Evolutionary conservation across 2,329 filamentous ascomycete species (phyloP).

Genomic region (Penicillium verrucosum): DNA sequence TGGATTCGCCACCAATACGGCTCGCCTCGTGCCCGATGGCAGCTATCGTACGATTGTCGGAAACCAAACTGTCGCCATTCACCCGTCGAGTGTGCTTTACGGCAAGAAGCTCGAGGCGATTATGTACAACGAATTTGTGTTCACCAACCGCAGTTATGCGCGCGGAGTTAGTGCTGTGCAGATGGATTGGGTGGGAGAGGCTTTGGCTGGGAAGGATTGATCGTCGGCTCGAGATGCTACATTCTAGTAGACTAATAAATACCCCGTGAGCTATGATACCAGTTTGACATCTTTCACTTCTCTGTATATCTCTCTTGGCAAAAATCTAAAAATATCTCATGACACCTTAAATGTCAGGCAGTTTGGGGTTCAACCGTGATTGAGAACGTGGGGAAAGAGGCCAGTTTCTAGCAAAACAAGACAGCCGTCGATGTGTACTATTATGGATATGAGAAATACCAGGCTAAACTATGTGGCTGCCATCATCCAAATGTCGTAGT

Average conservation of each 20-base stretch:
- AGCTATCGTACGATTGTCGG: constrained; percentile 61
- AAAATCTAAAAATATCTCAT: neutral
- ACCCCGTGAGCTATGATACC: constrained; percentile 1
- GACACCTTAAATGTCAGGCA: too few relatives aligned
- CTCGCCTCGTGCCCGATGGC: constrained; percentile 57
- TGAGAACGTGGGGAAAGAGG: neutral
- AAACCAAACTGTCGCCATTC: constrained; percentile 61
- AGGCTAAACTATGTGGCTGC: neutral
- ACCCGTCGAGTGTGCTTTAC: constrained; percentile 60
- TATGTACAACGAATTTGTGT: constrained; percentile 64
- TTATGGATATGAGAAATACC: neutral
- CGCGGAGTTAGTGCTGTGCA: constrained; percentile 61
- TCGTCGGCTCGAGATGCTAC: neutral
- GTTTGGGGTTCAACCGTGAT: neutral
- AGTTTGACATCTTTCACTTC: neutral
- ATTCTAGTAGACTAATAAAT: constrained; percentile 11
- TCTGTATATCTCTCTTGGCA: neutral
- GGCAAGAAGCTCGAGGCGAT: constrained; percentile 61
- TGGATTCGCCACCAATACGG: constrained; percentile 61
- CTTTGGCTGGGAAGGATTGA: constrained; percentile 31
- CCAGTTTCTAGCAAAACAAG: neutral
- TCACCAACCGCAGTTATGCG: constrained; percentile 62
- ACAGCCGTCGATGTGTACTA: too few relatives aligned
- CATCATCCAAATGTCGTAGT: neutral
- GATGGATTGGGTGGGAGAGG: constrained; percentile 60